Conservation (phyloP, 2,329 filamentous ascomycete genomes). For the Didymellaceae sp. region DNA sequence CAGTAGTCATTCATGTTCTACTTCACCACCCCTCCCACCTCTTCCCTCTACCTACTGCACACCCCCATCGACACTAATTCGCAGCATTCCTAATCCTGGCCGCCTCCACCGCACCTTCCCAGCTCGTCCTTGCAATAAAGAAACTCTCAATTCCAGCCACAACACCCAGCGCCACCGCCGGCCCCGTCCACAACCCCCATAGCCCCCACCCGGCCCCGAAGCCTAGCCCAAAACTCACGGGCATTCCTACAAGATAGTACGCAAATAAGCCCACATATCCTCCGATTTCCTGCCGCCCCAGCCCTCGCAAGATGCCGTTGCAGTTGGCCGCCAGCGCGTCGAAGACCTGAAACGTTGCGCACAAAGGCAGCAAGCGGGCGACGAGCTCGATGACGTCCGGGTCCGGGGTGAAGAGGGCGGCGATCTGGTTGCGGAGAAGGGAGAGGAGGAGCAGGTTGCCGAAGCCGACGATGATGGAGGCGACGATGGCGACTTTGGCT, state of each 20-base stretch:
- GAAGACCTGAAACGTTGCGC: conserved; percentile 88
- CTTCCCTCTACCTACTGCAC: no score
- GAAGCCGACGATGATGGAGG: conserved; percentile 73
- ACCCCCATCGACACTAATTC: conserved; percentile 8
- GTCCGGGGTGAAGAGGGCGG: conserved; percentile 74
- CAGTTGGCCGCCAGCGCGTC: conserved; percentile 81
- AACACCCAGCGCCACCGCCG: conserved; percentile 68
- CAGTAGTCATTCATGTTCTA: no score
- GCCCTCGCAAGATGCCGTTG: conserved; percentile 83
- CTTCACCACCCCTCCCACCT: no score
- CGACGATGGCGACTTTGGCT: conserved; percentile 75
- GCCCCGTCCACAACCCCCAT: conserved; percentile 75
- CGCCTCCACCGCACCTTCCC: conserved; percentile 66
- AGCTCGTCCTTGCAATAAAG: conserved; percentile 63
- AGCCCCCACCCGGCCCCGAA: conserved; percentile 81
- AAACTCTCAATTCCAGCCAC: conserved; percentile 63
- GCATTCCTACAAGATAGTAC: conserved; percentile 87
- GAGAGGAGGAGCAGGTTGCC: conserved; percentile 78
- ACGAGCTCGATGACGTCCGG: conserved; percentile 71
- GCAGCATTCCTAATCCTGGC: conserved; percentile 62
- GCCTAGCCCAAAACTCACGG: conserved; percentile 77
- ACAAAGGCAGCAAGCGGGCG: conserved; percentile 74
- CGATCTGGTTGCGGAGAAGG: conserved; percentile 73
- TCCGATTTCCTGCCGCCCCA: conserved; percentile 87
- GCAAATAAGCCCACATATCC: conserved; percentile 86